phyloP scores from a whole-genome alignment of 306 rosid genomes.

The Ceratonia siliqua region DNA sequence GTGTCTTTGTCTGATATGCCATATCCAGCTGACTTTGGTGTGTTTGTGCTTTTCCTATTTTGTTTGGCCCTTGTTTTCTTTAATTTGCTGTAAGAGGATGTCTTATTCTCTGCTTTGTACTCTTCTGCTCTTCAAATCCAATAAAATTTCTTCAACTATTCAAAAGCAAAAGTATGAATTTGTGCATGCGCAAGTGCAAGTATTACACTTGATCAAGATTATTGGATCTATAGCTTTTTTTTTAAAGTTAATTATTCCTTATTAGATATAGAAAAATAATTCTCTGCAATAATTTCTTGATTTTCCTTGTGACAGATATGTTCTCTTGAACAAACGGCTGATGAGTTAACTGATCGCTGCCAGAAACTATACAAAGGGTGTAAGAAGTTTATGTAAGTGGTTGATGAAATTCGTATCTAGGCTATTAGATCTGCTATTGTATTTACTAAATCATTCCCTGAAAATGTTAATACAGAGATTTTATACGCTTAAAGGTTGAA shows the following conservation, averaged over 20 bases:
- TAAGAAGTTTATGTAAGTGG: conserved; percentile 78
- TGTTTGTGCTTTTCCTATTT: neutral
- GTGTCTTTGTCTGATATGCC: neutral
- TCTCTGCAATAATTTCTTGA: neutral
- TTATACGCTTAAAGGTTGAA: conserved; percentile 9
- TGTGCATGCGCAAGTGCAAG: neutral
- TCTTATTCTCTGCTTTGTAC: conserved; percentile 9
- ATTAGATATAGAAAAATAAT: neutral
- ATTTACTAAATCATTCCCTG: conserved; percentile 5
- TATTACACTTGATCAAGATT: conserved; percentile 17
- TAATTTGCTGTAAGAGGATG: neutral
- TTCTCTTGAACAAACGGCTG: conserved; percentile 69
- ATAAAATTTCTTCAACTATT: neutral
- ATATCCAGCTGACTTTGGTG: neutral
- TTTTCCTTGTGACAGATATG: conserved; percentile 56
- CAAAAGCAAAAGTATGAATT: neutral
- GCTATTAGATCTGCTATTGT: neutral
- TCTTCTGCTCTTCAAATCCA: conserved; percentile 10
- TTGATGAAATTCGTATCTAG: neutral
- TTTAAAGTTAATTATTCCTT: neutral
- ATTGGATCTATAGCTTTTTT: neutral
- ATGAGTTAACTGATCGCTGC: conserved; percentile 82
- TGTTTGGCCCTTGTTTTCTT: conserved; percentile 8
- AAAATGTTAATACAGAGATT: neutral
- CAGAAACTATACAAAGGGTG: conserved; percentile 68